A percentile compares a stretch with the other conserved stretches of the same genome.
These are phyloP conservation scores for Fraxinus platypoda DNA, from an alignment of 305 asterid species.

Conservation along the genomic window DNA sequence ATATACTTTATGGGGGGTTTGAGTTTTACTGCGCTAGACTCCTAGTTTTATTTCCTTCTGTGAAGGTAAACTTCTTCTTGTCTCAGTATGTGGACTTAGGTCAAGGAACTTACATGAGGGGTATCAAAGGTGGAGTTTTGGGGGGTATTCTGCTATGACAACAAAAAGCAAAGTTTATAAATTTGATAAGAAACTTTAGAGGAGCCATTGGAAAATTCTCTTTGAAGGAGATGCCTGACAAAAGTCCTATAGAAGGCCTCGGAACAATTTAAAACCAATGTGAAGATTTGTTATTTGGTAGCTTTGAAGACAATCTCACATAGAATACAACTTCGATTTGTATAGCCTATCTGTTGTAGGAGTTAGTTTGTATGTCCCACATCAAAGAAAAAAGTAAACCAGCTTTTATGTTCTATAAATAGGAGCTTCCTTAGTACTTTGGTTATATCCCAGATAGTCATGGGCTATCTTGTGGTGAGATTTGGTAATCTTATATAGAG, in stretches of 20 bases:
- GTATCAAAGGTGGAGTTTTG: background rate
- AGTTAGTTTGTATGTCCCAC: background rate
- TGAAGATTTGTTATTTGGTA: background rate
- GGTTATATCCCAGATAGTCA: background rate
- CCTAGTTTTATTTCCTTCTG: background rate
- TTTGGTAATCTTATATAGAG: background rate
- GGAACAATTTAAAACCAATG: background rate
- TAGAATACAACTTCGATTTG: background rate
- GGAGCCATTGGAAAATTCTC: background rate
- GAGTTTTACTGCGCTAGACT: background rate
- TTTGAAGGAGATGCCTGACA: background rate
- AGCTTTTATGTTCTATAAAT: background rate
- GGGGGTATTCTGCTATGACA: background rate
- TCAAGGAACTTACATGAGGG: background rate
- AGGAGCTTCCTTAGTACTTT: background rate
- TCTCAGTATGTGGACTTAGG: background rate
- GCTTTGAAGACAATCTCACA: background rate
- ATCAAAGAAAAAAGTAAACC: background rate
- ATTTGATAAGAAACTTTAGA: background rate
- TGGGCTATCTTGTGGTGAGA: background rate
- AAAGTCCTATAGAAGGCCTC: background rate
- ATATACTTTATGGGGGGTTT: background rate
- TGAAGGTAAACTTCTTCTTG: background rate
- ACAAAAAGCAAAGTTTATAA: too few species aligned
- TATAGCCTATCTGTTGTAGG: background rate